These are phyloP conservation scores for Agrocybe praecox DNA, from an alignment of 768 basidiomycete genomes.

Conservation along the genomic window DNA sequence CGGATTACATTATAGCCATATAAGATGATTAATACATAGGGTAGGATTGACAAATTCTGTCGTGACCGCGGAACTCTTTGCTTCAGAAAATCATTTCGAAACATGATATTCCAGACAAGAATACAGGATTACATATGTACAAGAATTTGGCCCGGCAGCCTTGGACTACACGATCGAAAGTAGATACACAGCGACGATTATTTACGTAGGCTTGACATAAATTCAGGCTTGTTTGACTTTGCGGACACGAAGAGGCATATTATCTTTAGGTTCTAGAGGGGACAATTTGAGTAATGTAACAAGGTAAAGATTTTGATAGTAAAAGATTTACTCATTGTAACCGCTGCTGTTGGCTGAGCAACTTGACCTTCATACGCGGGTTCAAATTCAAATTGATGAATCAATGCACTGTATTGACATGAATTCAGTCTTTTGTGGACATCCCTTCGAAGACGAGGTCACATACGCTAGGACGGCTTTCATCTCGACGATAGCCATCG, in stretches of 20 bases:
- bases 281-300: not conserved
- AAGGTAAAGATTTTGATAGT: not conserved
- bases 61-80: no score
- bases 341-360: conserved; percentile 31
- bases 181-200: no score
- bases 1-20: conserved; percentile 10
- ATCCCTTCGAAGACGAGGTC: not conserved
- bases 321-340: conserved; percentile 46
- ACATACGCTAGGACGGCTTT: conserved; percentile 43
- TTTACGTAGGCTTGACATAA: not conserved
- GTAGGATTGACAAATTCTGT: not conserved
- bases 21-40: conserved; percentile 6
- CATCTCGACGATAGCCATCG: conserved; percentile 51
- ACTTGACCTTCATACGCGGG: conserved; percentile 41
- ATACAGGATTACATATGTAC: no score
- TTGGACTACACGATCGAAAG: no score
- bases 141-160: no score
- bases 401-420: conserved; percentile 28
- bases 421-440: not conserved
- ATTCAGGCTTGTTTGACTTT: conserved; percentile 11
- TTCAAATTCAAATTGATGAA: conserved; percentile 43
- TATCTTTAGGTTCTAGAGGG: conserved; percentile 34
- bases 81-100: no score
- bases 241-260: conserved; percentile 36
- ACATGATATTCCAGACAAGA: no score